These are phyloP conservation scores for Trypanosoma melophagium DNA, from an alignment of 208 protist genomes.

Conservation along the genomic window DNA sequence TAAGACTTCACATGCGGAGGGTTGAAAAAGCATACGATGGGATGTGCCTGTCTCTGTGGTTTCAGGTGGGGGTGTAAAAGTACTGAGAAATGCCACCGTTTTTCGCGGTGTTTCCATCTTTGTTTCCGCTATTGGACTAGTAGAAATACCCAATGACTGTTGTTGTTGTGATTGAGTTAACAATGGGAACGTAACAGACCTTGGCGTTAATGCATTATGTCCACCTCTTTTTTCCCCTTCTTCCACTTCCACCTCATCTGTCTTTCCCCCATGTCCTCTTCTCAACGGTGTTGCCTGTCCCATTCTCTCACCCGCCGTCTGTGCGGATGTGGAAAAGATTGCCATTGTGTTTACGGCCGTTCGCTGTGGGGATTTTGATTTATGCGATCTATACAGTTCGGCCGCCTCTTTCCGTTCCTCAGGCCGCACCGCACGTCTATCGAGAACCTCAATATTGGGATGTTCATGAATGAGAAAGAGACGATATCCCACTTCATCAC, in stretches of 20 bases:
- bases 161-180: not conserved
- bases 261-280: not conserved
- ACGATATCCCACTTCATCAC: slow-evolving; percentile 66
- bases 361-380: no score
- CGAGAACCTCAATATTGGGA: slow-evolving; percentile 69
- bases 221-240: not conserved
- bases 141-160: not conserved
- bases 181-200: no score
- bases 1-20: slow-evolving; percentile 29
- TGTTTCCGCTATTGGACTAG: not conserved
- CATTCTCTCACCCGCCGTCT: not conserved
- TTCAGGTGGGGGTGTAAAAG: slow-evolving; percentile 1
- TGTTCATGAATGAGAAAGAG: slow-evolving; percentile 50
- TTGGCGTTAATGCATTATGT: no score
- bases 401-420: slow-evolving; percentile 56
- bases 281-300: no score
- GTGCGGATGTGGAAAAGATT: not conserved
- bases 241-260: not conserved
- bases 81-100: slow-evolving; percentile 12
- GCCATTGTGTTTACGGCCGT: no score
- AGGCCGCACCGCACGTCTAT: slow-evolving; percentile 43
- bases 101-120: not conserved
- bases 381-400: not conserved
- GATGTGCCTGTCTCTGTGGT: not conserved
- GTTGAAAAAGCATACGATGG: not conserved